A percentile compares a stretch with the other conserved stretches of the same genome.
phyloP scores from a whole-genome alignment of 23 red algal genomes.

The Gracilaria gracilis region DNA sequence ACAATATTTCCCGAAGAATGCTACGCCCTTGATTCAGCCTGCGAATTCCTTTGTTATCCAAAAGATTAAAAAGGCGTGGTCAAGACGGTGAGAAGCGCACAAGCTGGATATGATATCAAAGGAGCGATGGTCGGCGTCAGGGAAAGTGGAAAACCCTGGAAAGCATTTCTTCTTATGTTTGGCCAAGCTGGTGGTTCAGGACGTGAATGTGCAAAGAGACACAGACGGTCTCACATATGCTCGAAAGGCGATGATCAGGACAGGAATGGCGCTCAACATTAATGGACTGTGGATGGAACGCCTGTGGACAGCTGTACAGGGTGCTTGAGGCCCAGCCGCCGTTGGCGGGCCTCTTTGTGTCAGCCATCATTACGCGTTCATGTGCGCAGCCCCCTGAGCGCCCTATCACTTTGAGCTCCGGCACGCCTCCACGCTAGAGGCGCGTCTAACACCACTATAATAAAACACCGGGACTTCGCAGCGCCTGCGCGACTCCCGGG shows the following conservation, averaged over 20 bases:
- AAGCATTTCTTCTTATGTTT: background rate
- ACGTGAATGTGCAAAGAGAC: background rate
- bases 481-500: no score
- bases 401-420: no score
- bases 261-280: background rate
- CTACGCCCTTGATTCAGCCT: slow-evolving; percentile 5
- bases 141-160: background rate
- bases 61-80: background rate
- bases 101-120: background rate
- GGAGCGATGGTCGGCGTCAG: background rate
- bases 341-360: no score
- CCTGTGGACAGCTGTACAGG: no score
- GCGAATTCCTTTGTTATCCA: background rate
- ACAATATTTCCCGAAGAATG: slow-evolving; percentile 21
- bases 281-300: background rate
- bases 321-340: no score
- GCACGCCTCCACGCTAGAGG: no score
- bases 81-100: background rate
- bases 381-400: no score
- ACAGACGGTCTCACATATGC: background rate
- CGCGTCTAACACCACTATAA: no score
- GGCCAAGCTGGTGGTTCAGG: background rate
- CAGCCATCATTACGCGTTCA: no score
- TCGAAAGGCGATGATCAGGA: background rate
- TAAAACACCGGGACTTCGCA: no score